Percentiles rank a stretch among this genome's conserved stretches.
phyloP scores from a whole-genome alignment of 306 rosid genomes.

The Parietaria judaica region DNA sequence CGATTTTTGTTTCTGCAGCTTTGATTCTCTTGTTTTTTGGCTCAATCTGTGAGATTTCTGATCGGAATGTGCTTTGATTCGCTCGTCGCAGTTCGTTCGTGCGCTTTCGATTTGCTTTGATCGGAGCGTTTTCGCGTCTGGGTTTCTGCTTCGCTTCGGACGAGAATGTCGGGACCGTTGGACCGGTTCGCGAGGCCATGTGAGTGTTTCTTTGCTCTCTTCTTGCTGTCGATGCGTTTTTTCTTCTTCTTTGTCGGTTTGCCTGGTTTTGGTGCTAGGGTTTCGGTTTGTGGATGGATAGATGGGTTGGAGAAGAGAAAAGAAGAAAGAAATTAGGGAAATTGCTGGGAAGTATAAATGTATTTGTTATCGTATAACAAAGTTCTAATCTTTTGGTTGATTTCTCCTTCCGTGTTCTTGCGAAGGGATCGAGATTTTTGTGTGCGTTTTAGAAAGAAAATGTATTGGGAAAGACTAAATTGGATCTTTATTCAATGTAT shows the following conservation, averaged over 20 bases:
- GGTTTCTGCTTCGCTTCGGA: constrained; percentile 5
- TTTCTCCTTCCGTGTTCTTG: neutral
- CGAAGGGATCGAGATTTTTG: neutral
- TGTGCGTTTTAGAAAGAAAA: no score
- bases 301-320: neutral
- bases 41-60: constrained; percentile 30
- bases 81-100: neutral
- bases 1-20: neutral
- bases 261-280: constrained; percentile 21
- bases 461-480: neutral
- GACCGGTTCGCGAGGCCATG: constrained; percentile 84
- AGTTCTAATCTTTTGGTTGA: neutral
- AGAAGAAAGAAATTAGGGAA: neutral
- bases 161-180: constrained; percentile 55
- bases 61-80: constrained; percentile 20
- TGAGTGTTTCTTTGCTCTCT: constrained; percentile 25
- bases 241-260: neutral
- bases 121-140: constrained; percentile 5
- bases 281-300: constrained; percentile 14
- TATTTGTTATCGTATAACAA: neutral
- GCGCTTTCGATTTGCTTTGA: constrained; percentile 18
- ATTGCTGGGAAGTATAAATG: neutral
- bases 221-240: neutral
- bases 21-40: neutral
- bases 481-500: neutral